Evolutionary conservation across 345 rosid genomes (phyloP).

Genomic region (Litchi chinensis): DNA sequence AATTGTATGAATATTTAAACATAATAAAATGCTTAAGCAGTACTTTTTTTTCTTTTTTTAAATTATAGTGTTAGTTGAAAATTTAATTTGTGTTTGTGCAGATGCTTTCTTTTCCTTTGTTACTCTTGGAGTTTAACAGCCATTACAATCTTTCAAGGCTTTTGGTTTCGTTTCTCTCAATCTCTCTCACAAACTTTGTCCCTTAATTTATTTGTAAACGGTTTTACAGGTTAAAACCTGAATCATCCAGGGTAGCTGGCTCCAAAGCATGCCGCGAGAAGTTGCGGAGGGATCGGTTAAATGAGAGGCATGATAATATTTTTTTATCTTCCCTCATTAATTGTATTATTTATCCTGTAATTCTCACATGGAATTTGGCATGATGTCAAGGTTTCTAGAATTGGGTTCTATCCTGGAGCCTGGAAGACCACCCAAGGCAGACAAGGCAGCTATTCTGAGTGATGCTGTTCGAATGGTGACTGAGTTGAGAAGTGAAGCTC

Average conservation of each 20-base stretch:
- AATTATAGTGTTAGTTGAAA: not conserved
- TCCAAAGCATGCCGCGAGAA: slow-evolving; percentile 37
- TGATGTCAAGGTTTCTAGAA: slow-evolving; percentile 37
- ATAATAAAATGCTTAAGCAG: not conserved
- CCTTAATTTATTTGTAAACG: not conserved
- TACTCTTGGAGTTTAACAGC: not conserved
- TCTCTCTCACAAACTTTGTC: not conserved
- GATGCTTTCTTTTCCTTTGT: slow-evolving; percentile 2
- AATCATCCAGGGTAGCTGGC: slow-evolving; percentile 15
- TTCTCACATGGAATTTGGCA: slow-evolving; percentile 15
- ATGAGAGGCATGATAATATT: slow-evolving; percentile 27
- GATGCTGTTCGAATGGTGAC: slow-evolving; percentile 40
- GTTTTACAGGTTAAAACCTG: slow-evolving; percentile 22
- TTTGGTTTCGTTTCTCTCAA: not conserved
- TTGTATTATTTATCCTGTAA: not conserved
- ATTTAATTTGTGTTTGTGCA: not conserved
- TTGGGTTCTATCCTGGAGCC: slow-evolving; percentile 38
- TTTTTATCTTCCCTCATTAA: slow-evolving; percentile 2
- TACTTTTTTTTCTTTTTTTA: not conserved
- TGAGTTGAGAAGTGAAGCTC: slow-evolving; percentile 33
- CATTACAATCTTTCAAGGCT: not conserved
- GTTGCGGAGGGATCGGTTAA: slow-evolving; percentile 27
- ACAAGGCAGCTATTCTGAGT: slow-evolving; percentile 34
- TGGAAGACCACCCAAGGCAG: slow-evolving; percentile 36
- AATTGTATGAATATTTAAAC: not conserved